Percentiles rank a stretch among this genome's conserved stretches.
Evolutionary conservation across 345 rosid species (phyloP).

Genomic region (Sisymbrium irio): DNA sequence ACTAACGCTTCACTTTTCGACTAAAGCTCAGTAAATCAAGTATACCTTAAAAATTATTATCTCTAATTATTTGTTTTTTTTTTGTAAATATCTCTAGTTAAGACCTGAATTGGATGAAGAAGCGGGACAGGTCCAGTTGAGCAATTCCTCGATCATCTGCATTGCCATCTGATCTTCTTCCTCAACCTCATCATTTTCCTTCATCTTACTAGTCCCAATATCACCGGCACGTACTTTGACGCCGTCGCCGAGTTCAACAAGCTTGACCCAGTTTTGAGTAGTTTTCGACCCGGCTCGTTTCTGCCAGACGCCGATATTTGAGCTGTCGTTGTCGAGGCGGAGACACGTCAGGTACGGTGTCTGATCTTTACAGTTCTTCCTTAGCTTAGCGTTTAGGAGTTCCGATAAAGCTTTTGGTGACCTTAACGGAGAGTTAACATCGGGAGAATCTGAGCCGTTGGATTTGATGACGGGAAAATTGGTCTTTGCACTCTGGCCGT

Average conservation of each 20-base stretch:
- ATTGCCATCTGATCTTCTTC: constrained; percentile 60
- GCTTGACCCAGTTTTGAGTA: constrained; percentile 64
- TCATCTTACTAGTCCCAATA: background rate
- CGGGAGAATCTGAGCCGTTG: constrained; percentile 4
- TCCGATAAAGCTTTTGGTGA: constrained; percentile 48
- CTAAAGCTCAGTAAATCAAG: background rate
- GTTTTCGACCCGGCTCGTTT: constrained; percentile 59
- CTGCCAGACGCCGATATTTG: constrained; percentile 80
- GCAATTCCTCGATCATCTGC: constrained; percentile 83
- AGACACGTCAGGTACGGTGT: constrained; percentile 67
- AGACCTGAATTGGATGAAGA: constrained; percentile 15
- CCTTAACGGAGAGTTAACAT: constrained; percentile 21
- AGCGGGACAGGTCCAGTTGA: constrained; percentile 49
- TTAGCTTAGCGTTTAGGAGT: constrained; percentile 53
- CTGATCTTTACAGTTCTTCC: constrained; percentile 52
- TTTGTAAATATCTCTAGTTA: background rate
- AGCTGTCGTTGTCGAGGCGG: constrained; percentile 62
- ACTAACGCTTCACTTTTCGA: no score
- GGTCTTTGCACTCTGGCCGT: constrained; percentile 67
- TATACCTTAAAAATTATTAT: background rate
- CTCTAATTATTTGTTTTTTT: no score
- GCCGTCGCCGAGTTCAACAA: constrained; percentile 51
- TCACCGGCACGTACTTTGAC: constrained; percentile 14
- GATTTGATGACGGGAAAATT: constrained; percentile 50
- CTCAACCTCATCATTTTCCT: constrained; percentile 18